Percentiles rank a stretch among this genome's conserved stretches.
Evolutionary conservation across 108 stramenopile genomes (phyloP).

Genomic region (Skeletonema costatum): DNA sequence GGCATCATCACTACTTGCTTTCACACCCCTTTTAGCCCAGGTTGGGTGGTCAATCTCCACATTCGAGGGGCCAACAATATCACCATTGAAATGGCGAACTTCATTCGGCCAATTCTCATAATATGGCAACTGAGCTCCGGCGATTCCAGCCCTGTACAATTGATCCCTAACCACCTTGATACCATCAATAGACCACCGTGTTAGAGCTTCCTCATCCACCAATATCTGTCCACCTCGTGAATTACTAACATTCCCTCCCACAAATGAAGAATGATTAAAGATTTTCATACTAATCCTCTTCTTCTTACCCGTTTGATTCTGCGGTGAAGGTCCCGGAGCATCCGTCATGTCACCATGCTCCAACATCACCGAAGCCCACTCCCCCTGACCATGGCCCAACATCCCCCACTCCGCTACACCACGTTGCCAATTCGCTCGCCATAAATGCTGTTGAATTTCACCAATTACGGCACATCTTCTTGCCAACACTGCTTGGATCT

Average conservation of each 20-base stretch:
- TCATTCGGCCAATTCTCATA: conserved; percentile 65
- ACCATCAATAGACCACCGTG: conserved; percentile 86
- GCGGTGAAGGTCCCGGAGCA: conserved; percentile 1
- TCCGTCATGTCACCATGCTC: conserved; percentile 56
- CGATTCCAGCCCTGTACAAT: conserved; percentile 63
- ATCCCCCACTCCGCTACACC: conserved; percentile 88
- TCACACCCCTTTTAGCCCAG: conserved; percentile 30
- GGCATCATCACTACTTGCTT: background rate
- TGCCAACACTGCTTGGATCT: conserved; percentile 86
- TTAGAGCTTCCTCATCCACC: conserved; percentile 68
- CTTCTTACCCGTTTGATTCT: background rate
- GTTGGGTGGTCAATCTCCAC: conserved; percentile 27
- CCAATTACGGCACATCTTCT: conserved; percentile 78
- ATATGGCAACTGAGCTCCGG: conserved; percentile 54
- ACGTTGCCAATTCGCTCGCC: conserved; percentile 75
- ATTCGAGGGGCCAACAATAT: conserved; percentile 7
- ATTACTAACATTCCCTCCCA: conserved; percentile 46
- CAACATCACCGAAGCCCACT: conserved; percentile 77
- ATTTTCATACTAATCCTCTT: conserved; percentile 26
- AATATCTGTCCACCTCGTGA: conserved; percentile 63
- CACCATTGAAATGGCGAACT: conserved; percentile 34
- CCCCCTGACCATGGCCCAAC: conserved; percentile 70
- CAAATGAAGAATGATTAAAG: conserved; percentile 30
- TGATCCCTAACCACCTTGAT: conserved; percentile 72
- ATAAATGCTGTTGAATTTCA: conserved; percentile 80